A percentile compares a stretch with the other conserved stretches of the same genome.
Conservation (phyloP, 139 green algal genomes). For the Chlamydomonas incerta region DNA sequence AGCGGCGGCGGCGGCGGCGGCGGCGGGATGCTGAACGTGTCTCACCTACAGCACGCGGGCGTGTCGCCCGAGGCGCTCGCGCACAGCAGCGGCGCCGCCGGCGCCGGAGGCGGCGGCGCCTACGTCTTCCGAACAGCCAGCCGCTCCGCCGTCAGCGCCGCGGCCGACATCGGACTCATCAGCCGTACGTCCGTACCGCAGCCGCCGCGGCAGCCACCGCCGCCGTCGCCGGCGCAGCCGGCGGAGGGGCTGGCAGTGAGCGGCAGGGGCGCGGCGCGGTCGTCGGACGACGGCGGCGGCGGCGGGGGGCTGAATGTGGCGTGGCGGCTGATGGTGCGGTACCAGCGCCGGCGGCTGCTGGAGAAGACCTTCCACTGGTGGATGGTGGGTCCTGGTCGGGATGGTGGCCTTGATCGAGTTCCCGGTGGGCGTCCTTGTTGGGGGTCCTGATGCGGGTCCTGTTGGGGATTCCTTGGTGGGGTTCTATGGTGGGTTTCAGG, state of each 20-base stretch:
- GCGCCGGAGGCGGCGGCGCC: not conserved
- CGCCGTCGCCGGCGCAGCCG: not conserved
- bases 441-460: too few relatives aligned
- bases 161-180: slow-evolving; percentile 1
- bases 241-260: not conserved
- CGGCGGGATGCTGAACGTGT: not conserved
- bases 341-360: not conserved
- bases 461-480: too few relatives aligned
- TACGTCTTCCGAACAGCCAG: slow-evolving; percentile 23
- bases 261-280: not conserved
- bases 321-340: slow-evolving; percentile 9
- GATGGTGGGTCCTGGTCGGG: too few relatives aligned
- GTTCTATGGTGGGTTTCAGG: too few relatives aligned
- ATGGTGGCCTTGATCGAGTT: too few relatives aligned
- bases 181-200: not conserved
- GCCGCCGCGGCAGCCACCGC: not conserved
- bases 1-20: not conserved
- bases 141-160: slow-evolving; percentile 6
- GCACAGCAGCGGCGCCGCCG: not conserved
- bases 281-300: not conserved
- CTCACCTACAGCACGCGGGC: not conserved
- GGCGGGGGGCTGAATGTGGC: not conserved
- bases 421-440: too few relatives aligned
- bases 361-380: not conserved
- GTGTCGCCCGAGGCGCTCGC: not conserved